A percentile compares a stretch with the other conserved stretches of the same genome.
phyloP scores from a whole-genome alignment of 129 eudicot species.

The Ambrosia trifida region DNA sequence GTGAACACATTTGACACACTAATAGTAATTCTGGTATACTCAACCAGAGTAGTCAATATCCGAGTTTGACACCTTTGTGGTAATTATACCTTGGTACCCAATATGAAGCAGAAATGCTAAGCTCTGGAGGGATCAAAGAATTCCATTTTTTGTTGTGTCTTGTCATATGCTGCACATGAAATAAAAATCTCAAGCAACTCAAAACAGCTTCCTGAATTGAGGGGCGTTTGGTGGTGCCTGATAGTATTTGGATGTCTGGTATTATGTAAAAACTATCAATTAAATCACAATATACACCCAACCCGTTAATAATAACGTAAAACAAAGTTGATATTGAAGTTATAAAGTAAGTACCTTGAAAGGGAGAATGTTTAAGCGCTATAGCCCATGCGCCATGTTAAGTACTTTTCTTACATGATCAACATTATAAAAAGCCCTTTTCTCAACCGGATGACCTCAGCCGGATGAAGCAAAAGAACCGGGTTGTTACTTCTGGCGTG shows the following conservation, averaged over 20 bases:
- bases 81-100: slow-evolving; percentile 81
- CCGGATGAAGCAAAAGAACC: slow-evolving; percentile 85
- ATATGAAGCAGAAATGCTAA: slow-evolving; percentile 85
- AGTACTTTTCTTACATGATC: slow-evolving; percentile 95
- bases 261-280: no score
- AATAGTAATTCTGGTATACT: not conserved
- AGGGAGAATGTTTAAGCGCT: slow-evolving; percentile 88
- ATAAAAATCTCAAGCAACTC: slow-evolving; percentile 1
- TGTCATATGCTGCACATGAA: slow-evolving; percentile 91
- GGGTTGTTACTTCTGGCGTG: no score
- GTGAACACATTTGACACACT: not conserved
- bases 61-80: not conserved
- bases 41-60: not conserved
- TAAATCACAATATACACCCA: no score
- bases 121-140: slow-evolving; percentile 92
- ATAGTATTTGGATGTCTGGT: no score
- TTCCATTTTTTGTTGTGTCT: slow-evolving; percentile 76
- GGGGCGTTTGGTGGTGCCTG: not conserved
- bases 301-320: not conserved
- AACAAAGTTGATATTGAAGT: not conserved
- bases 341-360: slow-evolving; percentile 68
- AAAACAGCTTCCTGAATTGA: not conserved
- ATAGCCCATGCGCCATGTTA: slow-evolving; percentile 97
- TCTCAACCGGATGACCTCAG: slow-evolving; percentile 86
- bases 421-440: slow-evolving; percentile 84